These are phyloP conservation scores for Sphaerulina musiva DNA, from an alignment of 2,329 filamentous ascomycete genomes.

Conservation along the genomic window DNA sequence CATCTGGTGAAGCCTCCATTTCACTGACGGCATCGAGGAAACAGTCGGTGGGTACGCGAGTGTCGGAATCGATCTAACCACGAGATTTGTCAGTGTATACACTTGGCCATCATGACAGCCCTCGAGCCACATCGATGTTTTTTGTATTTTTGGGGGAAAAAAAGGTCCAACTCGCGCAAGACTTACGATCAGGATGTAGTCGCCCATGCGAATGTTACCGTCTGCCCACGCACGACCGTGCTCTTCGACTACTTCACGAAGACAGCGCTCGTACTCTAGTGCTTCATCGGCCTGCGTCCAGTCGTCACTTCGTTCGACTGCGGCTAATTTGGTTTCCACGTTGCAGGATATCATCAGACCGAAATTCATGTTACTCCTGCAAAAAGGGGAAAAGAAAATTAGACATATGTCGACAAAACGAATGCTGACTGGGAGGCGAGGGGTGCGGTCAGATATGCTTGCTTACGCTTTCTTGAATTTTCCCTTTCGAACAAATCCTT, in stretches of 20 bases:
- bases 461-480: slow-evolving; percentile 62
- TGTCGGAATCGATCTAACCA: slow-evolving; percentile 52
- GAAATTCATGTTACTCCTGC: slow-evolving; percentile 60
- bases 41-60: slow-evolving; percentile 61
- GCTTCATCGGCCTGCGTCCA: slow-evolving; percentile 36
- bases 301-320: slow-evolving; percentile 34
- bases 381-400: no score
- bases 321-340: slow-evolving; percentile 54
- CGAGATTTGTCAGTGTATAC: no score
- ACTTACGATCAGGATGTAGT: slow-evolving; percentile 53
- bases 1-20: slow-evolving; percentile 63
- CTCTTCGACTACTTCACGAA: slow-evolving; percentile 48
- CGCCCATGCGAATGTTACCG: slow-evolving; percentile 55
- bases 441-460: background rate
- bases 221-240: slow-evolving; percentile 52
- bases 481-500: slow-evolving; percentile 48
- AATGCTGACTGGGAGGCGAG: no score
- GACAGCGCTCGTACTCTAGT: slow-evolving; percentile 46
- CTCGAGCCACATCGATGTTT: no score
- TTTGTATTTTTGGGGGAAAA: no score
- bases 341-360: slow-evolving; percentile 56
- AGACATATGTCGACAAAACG: no score
- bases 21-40: slow-evolving; percentile 63
- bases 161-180: no score
- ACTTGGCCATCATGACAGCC: no score